Evolutionary conservation across 495 filamentous ascomycete species (phyloP).

Genomic region (Penicillium waksmanii): DNA sequence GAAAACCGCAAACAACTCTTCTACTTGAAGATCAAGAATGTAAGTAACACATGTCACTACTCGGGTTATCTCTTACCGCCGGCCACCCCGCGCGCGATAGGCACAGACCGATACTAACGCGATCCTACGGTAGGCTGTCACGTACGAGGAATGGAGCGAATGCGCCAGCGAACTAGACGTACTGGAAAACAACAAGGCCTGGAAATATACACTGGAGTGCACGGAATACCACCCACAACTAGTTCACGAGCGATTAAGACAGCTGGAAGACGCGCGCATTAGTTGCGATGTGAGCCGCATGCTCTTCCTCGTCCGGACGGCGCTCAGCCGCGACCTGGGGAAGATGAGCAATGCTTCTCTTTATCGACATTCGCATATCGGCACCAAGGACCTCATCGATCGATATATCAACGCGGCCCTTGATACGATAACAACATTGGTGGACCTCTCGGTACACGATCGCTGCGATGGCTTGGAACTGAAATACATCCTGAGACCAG

Average conservation of each 20-base stretch:
- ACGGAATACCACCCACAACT: constrained; percentile 71
- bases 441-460: constrained; percentile 63
- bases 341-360: constrained; percentile 83
- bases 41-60: constrained; percentile 30
- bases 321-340: constrained; percentile 78
- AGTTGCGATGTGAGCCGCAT: constrained; percentile 75
- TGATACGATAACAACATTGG: constrained; percentile 69
- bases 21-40: constrained; percentile 63
- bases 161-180: constrained; percentile 78
- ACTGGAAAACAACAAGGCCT: constrained; percentile 78
- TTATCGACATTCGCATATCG: constrained; percentile 82
- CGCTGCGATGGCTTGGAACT: constrained; percentile 59
- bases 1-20: constrained; percentile 68
- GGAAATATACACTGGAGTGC: constrained; percentile 72
- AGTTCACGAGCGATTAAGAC: constrained; percentile 67
- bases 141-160: constrained; percentile 60
- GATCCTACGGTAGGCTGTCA: constrained; percentile 54
- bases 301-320: constrained; percentile 80
- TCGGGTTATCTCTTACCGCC: too few species aligned
- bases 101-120: constrained; percentile 17
- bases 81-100: too few species aligned
- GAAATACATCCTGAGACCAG: constrained; percentile 70
- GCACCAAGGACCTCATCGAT: constrained; percentile 87
- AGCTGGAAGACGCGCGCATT: constrained; percentile 75
- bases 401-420: constrained; percentile 79